Conservation (phyloP, 371 early-diverging fungal genomes). For the Mucor circinelloides region DNA sequence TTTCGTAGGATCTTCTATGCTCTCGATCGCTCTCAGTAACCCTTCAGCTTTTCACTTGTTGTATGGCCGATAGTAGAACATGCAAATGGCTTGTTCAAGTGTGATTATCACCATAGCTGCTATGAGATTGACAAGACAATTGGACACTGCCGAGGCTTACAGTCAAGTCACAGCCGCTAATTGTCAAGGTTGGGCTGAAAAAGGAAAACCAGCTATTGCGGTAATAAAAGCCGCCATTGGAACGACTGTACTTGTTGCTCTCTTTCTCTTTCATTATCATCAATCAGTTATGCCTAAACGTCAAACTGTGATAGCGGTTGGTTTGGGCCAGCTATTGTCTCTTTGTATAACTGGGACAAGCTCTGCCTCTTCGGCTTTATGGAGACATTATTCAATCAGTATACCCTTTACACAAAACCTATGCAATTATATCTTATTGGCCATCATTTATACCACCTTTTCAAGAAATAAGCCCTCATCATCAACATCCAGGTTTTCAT, state of each 20-base stretch:
- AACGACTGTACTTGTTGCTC: too few relatives aligned
- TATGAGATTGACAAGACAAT: slow-evolving; percentile 13
- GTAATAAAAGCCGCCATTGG: too few relatives aligned
- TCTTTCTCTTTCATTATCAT: not conserved
- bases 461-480: not conserved
- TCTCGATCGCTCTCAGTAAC: slow-evolving; percentile 20
- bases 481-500: not conserved
- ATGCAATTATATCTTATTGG: slow-evolving; percentile 36
- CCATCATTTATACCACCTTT: slow-evolving; percentile 21
- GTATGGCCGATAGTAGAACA: slow-evolving; percentile 21
- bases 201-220: too few relatives aligned
- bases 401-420: slow-evolving; percentile 48
- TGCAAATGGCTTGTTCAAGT: slow-evolving; percentile 20
- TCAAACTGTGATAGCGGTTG: slow-evolving; percentile 5
- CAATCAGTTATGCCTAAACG: not conserved
- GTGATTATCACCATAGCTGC: slow-evolving; percentile 16
- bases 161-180: too few relatives aligned
- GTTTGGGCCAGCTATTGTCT: slow-evolving; percentile 45
- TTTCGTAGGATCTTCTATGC: slow-evolving; percentile 23
- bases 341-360: slow-evolving; percentile 50
- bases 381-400: slow-evolving; percentile 37
- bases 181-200: too few relatives aligned
- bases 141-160: too few relatives aligned
- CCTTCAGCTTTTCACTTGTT: slow-evolving; percentile 15
- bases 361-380: slow-evolving; percentile 46